Evolutionary conservation across 2,329 filamentous ascomycete species (phyloP).

Genomic region (Penicillium palitans): DNA sequence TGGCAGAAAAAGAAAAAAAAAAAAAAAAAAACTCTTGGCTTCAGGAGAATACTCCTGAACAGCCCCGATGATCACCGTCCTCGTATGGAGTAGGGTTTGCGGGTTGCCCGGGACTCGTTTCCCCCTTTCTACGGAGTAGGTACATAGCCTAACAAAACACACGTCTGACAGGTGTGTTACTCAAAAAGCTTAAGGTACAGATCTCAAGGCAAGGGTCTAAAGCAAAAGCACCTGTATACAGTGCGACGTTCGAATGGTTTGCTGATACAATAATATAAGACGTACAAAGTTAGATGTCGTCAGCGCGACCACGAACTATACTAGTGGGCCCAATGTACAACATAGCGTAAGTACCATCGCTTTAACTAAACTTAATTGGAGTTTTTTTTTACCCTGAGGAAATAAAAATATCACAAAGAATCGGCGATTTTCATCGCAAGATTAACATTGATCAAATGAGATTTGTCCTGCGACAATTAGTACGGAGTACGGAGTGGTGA

Average conservation of each 20-base stretch:
- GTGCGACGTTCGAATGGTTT: neutral
- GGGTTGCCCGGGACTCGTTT: neutral
- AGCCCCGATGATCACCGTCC: constrained; percentile 11
- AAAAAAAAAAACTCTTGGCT: neutral
- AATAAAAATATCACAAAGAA: neutral
- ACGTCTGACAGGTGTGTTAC: neutral
- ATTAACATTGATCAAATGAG: neutral
- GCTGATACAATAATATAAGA: neutral
- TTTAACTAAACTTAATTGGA: neutral
- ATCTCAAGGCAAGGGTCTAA: neutral
- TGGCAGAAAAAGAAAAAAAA: neutral
- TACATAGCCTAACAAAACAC: neutral
- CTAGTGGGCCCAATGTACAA: constrained; percentile 16
- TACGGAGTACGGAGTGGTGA: too few relatives aligned
- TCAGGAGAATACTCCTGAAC: constrained; percentile 10
- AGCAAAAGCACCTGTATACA: neutral
- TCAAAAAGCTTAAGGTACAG: neutral
- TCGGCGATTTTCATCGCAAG: neutral
- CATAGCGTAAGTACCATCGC: neutral
- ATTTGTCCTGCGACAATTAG: neutral
- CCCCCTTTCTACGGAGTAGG: constrained; percentile 1
- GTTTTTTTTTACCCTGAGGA: neutral
- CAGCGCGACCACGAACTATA: constrained; percentile 19
- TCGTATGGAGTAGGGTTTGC: neutral
- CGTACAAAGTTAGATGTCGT: constrained; percentile 10